Conservation (phyloP, 495 filamentous ascomycete genomes). For the Daldinia grandis region DNA sequence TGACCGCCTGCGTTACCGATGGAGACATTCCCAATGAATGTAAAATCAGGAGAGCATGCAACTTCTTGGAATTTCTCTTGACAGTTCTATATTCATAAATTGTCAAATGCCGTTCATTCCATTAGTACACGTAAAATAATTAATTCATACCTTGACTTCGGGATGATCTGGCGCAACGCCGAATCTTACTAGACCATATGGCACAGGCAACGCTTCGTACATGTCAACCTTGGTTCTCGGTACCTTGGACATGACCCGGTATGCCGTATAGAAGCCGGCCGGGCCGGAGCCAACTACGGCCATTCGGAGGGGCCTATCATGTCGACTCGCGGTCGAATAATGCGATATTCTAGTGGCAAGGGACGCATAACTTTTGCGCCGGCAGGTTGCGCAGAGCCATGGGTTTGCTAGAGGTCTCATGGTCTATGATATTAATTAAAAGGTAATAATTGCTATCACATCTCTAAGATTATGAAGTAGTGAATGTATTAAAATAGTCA, state of each 20-base stretch:
- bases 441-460: constrained; percentile 2
- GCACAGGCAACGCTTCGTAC: constrained; percentile 94
- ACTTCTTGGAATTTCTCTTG: constrained; percentile 92
- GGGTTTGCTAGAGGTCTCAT: constrained; percentile 38
- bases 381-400: constrained; percentile 42
- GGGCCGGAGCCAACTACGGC: constrained; percentile 95
- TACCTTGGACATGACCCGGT: constrained; percentile 78
- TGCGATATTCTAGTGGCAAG: constrained; percentile 20
- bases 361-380: constrained; percentile 26
- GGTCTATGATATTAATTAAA: neutral
- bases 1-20: constrained; percentile 67
- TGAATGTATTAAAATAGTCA: neutral
- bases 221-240: constrained; percentile 82
- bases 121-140: neutral
- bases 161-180: constrained; percentile 97
- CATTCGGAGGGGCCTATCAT: constrained; percentile 71
- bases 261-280: constrained; percentile 94
- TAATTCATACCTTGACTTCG: constrained; percentile 83
- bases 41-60: constrained; percentile 80
- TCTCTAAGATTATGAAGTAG: constrained; percentile 3
- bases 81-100: constrained; percentile 72
- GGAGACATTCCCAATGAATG: constrained; percentile 88
- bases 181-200: constrained; percentile 89
- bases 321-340: constrained; percentile 43
- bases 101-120: neutral